Evolutionary conservation across 257 asterid genomes (phyloP).

Genomic region (Ligustrum vulgare): DNA sequence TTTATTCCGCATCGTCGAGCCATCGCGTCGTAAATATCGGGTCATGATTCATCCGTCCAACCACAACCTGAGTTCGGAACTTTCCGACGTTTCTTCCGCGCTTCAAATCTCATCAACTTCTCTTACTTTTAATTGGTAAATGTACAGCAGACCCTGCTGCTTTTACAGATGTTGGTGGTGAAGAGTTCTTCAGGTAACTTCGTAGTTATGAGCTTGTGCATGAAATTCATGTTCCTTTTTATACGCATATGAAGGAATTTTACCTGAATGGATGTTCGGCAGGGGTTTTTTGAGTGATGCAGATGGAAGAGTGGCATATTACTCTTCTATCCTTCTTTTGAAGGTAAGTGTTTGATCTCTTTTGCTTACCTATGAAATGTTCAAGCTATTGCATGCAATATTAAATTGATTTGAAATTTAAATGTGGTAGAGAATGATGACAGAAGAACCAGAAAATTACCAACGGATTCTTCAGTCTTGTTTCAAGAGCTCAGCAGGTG

Average conservation of each 20-base stretch:
- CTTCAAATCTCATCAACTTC: too few relatives aligned
- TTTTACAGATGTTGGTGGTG: conserved; percentile 88
- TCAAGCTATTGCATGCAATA: neutral
- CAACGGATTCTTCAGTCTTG: conserved; percentile 96
- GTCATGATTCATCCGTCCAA: too few relatives aligned
- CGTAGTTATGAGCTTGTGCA: conserved; percentile 22
- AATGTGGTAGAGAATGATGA: conserved; percentile 92
- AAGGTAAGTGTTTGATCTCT: conserved; percentile 61
- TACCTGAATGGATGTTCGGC: conserved; percentile 29
- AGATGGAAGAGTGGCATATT: conserved; percentile 99
- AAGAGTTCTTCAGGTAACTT: conserved; percentile 80
- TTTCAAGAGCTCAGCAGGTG: conserved; percentile 98
- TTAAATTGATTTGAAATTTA: conserved; percentile 17
- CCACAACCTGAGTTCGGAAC: too few relatives aligned
- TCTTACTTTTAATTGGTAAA: conserved; percentile 95
- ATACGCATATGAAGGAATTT: neutral
- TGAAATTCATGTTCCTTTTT: conserved; percentile 16
- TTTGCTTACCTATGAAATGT: conserved; percentile 28
- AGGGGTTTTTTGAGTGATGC: conserved; percentile 94
- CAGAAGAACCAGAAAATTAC: conserved; percentile 89
- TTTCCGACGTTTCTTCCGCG: too few relatives aligned
- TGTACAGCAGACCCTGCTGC: conserved; percentile 93
- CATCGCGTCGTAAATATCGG: too few relatives aligned
- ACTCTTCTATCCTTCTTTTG: conserved; percentile 95
- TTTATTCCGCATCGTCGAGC: too few relatives aligned